Percentiles rank a stretch among this genome's conserved stretches.
These are phyloP conservation scores for Inonotus obliquus DNA, from an alignment of 1,284 basidiomycete species.

Conservation along the genomic window DNA sequence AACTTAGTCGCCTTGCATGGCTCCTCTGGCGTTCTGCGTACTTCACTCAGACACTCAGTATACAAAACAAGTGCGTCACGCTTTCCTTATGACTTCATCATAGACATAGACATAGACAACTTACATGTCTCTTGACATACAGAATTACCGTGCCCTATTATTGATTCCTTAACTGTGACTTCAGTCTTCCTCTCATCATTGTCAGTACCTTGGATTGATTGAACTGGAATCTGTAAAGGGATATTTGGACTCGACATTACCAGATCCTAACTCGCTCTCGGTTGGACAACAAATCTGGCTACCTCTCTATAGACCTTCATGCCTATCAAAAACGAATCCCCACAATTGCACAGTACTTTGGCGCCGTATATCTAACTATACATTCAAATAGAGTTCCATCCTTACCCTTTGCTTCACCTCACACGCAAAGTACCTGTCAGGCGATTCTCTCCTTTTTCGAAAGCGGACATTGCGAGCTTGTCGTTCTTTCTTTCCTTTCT, in stretches of 20 bases:
- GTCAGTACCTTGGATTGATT: constrained; percentile 28
- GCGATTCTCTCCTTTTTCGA: too few species aligned
- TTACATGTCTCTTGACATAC: constrained; percentile 2
- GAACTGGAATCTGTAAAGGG: constrained; percentile 38
- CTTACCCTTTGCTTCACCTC: background rate
- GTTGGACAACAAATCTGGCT: background rate
- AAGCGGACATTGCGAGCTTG: too few species aligned
- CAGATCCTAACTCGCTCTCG: constrained; percentile 49
- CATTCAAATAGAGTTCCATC: background rate
- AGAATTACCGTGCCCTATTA: constrained; percentile 72
- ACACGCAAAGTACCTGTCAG: too few species aligned
- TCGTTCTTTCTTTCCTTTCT: too few species aligned
- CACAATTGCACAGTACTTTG: background rate
- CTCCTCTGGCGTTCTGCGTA: constrained; percentile 78
- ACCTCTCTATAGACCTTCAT: background rate
- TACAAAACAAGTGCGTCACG: constrained; percentile 63
- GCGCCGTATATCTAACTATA: background rate
- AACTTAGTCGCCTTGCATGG: constrained; percentile 55
- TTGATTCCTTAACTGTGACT: constrained; percentile 61
- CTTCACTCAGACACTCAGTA: constrained; percentile 72
- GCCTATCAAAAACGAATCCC: background rate
- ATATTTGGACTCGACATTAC: constrained; percentile 81
- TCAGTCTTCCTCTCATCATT: background rate
- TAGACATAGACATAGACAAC: too few species aligned
- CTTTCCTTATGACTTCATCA: background rate